Base-by-base conservation (phyloP, 441 rosid species). In the Jatropha multifida region DNA sequence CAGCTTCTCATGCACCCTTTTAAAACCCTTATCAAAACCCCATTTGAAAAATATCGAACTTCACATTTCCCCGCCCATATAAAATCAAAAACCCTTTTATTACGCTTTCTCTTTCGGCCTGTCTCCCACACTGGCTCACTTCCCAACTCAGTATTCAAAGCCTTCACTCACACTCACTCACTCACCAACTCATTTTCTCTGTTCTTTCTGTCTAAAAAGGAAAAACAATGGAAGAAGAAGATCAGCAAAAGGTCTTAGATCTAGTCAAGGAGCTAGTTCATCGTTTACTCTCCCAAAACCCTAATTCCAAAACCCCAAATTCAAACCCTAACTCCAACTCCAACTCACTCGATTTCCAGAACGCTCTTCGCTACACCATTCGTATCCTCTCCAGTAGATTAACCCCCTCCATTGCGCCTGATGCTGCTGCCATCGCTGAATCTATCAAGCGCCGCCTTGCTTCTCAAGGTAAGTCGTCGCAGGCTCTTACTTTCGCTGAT, bases 371-470 rank as follows among this genome's bases (percentile, higher is more conserved):
- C 74, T 95, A 87, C 82, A 90, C 99, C 10, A 27, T 82, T 27
- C 97, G 99, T 71, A 93, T 95, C 72, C 94, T 95, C 79, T 89
- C 93, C 72, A 95, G 99, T 82, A 89, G 96, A 65, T 79, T 93
- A 55, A 85, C 93, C 62, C 94, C 98, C 20, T 90, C 99, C 41
- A 83, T 89, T 65, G 77, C 88, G 54, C 92, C 94, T 17, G 97
- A 93, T 75, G 89, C 96, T 11, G 82, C 88, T 71, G 90, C 97
- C 26, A 84, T 92, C 72, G 93, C 98, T 7, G 99, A 93, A 81
- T 93, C 99, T 23, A 84, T 93, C 85, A 93, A 90, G 81, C 97
- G 97, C 77, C 89, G 90, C n/a, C 99, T 95, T 76, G 98, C 98
- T 77, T 85, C 94, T 72, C 94, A 85, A 37, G 98, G 97, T 84